Percentiles rank a stretch among this genome's conserved stretches.
Evolutionary conservation across 2,329 filamentous ascomycete genomes (phyloP).

Genomic region (Xylaria digitata): DNA sequence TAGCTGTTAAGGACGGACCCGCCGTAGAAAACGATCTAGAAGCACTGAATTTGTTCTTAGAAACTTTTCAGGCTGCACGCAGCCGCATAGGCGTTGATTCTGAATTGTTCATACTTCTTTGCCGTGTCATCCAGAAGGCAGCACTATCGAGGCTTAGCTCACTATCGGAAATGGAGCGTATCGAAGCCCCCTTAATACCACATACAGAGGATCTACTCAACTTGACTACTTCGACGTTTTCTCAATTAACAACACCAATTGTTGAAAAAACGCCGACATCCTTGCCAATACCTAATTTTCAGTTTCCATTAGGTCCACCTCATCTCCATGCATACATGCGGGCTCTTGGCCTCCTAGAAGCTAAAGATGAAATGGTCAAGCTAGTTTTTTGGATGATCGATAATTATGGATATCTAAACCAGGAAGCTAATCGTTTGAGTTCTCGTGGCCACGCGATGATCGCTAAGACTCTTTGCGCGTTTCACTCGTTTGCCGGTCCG

Average conservation of each 20-base stretch:
- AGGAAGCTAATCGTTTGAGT: slow-evolving; percentile 49
- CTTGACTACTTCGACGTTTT: slow-evolving; percentile 38
- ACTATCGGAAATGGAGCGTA: slow-evolving; percentile 4
- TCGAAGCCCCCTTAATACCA: slow-evolving; percentile 33
- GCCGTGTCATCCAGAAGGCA: slow-evolving; percentile 51
- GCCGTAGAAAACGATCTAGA: slow-evolving; percentile 44
- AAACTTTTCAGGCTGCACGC: slow-evolving; percentile 48
- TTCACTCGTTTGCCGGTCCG: slow-evolving; percentile 61
- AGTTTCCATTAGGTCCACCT: slow-evolving; percentile 58
- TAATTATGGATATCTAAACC: slow-evolving; percentile 54
- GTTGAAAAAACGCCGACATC: slow-evolving; percentile 25
- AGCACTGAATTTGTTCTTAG: slow-evolving; percentile 50
- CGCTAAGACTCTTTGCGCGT: slow-evolving; percentile 57
- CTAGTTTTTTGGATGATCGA: slow-evolving; percentile 69
- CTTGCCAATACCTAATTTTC: slow-evolving; percentile 44
- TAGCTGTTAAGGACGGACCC: slow-evolving; percentile 47
- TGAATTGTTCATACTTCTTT: slow-evolving; percentile 53
- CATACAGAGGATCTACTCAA: slow-evolving; percentile 17
- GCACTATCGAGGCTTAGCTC: slow-evolving; percentile 39
- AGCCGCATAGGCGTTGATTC: slow-evolving; percentile 49
- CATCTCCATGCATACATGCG: slow-evolving; percentile 71
- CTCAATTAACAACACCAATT: slow-evolving; percentile 44
- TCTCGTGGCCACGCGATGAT: slow-evolving; percentile 47
- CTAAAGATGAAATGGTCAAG: slow-evolving; percentile 67
- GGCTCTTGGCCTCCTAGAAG: slow-evolving; percentile 69